These are phyloP conservation scores for Candida neerlandica DNA, from an alignment of 1,139 yeast species.

Conservation along the genomic window DNA sequence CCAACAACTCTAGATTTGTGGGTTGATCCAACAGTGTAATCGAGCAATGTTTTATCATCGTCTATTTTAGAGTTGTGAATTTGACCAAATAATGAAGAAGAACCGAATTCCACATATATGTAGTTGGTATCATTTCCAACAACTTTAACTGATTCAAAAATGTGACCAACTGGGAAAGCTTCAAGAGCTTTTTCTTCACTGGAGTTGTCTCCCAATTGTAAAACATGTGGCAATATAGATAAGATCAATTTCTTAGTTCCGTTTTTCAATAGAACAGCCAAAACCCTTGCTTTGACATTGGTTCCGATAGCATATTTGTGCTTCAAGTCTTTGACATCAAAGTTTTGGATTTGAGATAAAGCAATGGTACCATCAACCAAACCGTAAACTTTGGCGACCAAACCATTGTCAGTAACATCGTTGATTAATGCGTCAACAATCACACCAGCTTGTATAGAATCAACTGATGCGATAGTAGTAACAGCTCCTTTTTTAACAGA, in stretches of 20 bases:
- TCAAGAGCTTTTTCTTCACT: slow-evolving; percentile 36
- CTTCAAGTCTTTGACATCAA: slow-evolving; percentile 50
- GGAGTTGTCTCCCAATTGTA: slow-evolving; percentile 25
- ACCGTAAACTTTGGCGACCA: slow-evolving; percentile 70
- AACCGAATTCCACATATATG: slow-evolving; percentile 60
- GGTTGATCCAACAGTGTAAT: slow-evolving; percentile 61
- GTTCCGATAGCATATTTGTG: slow-evolving; percentile 70
- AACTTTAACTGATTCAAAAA: slow-evolving; percentile 61
- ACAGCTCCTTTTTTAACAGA: slow-evolving; percentile 47
- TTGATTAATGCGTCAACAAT: slow-evolving; percentile 74
- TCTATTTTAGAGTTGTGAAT: slow-evolving; percentile 73
- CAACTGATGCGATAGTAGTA: slow-evolving; percentile 65
- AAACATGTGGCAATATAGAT: slow-evolving; percentile 62
- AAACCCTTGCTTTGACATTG: slow-evolving; percentile 66
- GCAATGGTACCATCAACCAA: slow-evolving; percentile 72
- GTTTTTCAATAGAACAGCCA: slow-evolving; percentile 58
- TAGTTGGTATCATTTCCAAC: slow-evolving; percentile 59
- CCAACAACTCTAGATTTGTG: slow-evolving; percentile 81
- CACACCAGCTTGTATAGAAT: slow-evolving; percentile 83
- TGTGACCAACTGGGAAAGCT: slow-evolving; percentile 79
- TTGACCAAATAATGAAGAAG: slow-evolving; percentile 60
- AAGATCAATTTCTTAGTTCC: slow-evolving; percentile 64
- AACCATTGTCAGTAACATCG: slow-evolving; percentile 62
- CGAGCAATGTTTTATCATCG: slow-evolving; percentile 50
- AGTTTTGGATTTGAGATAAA: slow-evolving; percentile 63